Evolutionary conservation across 2,329 filamentous ascomycete species (phyloP), one percentile per base, ranked within the genome.

Genomic region (Cordyceps javanica): DNA sequence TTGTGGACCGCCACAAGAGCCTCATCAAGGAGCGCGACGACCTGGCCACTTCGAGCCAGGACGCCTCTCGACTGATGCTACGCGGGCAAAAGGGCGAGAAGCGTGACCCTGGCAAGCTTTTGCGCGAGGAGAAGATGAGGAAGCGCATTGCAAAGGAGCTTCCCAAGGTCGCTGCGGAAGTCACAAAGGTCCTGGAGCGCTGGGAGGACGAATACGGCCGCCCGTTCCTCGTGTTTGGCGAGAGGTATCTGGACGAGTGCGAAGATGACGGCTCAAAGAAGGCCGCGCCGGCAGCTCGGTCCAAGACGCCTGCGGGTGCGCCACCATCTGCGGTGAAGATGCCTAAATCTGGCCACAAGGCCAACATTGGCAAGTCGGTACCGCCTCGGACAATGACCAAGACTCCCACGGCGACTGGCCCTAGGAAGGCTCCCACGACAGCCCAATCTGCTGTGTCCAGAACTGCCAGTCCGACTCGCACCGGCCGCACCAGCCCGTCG

Each of bases 81-180:
- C 91, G 93, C 60, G 92, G 92, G 2, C 87, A 91, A 64, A 96
- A 96, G 75, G 93, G 93, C 56, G 93, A 97, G 75, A 90, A 87
- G 72, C 89, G 95, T 62, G 94, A 99, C 68, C 94, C 94, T 3
- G 93, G 91, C 52, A 94, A 96, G 74, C 80, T 99, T 16, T 79
- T 99, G 54, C 83, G 94, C 30, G 94, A 99, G 69, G 94, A 99
- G 75, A 99, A 97, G 81, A 96, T 96, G 90, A 86, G 94, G 60
- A 99, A 99, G 82, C 83, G 92, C 59, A 97, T 99, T 61, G 83
- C 92, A 26, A 99, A 97, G 72, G 94, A 99, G 68, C 78, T 99
- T 30, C 94, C 94, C 57, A 97, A 96, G 76, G 81, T 99, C 44
- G 87, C 93, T 59, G 82, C 81, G 0, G 91, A 97, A n/a, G 75